Base-by-base conservation (phyloP, 345 rosid species). In the Salix viminalis region DNA sequence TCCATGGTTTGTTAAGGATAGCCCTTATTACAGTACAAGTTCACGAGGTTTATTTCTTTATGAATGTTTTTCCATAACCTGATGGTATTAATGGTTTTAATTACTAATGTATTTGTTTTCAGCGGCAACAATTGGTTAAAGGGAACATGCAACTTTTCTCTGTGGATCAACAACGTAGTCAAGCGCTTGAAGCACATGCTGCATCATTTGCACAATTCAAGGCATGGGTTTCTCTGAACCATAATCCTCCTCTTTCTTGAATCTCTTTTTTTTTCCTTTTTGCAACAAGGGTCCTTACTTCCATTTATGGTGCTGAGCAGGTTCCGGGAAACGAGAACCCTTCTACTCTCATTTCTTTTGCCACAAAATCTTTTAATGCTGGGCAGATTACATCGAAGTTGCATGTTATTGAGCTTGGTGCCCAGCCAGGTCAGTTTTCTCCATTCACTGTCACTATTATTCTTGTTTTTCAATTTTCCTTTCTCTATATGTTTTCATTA, bases 151-250 rank as follows among this genome's bases (percentile, higher is more conserved):
- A 92, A 84, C 97, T 92, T 81, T 92, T 89, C 82, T 96, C 98
- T 37, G 88, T 93, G 73, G 98, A 96, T 61, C 98, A 96, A 87
- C 98, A 96, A 87, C 97, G 97, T 39, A 96, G 97, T 86, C 99
- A 96, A 87, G 94, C 95, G 64, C 95, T 96, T 79, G 99, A 96
- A 84, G 99, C 98, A 42, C 99, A 96, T 89, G 98, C 99, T 81
- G 99, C 99, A 3, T 86, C 99, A 75, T 96, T 94, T 85, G 98
- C 98, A 23, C 92, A 89, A 73, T 89, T 89, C 75, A 96, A 92
- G 86, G 99, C 94, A 42, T 10, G 28, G 4, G 21, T 74, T 52
- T 32, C 11, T 6, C 34, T 34, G 44, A n/a, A 54, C 9, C 9
- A 4, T 48, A 14, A 23, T n/a, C 11, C 14, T 14, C n/a, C 44